Percentiles rank a stretch among this genome's conserved stretches.
phyloP scores from a whole-genome alignment of 306 rosid genomes.

The Prunus campanulata region DNA sequence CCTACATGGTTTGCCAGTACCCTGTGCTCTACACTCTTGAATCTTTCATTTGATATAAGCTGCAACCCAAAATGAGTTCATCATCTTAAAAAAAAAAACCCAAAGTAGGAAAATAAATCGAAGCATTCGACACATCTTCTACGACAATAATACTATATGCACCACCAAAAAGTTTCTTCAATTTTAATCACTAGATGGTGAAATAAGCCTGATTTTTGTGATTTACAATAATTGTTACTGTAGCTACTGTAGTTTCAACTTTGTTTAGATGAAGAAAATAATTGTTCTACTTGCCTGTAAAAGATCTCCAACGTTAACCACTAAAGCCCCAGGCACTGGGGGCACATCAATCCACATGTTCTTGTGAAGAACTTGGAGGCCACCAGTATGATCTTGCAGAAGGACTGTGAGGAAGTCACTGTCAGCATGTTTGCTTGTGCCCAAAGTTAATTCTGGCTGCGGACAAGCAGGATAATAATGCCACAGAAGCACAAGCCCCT shows the following conservation, averaged over 20 bases:
- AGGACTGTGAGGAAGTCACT: slow-evolving; percentile 40
- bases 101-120: not conserved
- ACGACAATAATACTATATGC: too few species aligned
- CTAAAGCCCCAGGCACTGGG: slow-evolving; percentile 2
- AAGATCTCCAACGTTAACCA: too few species aligned
- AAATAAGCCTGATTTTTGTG: too few species aligned
- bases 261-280: too few species aligned
- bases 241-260: too few species aligned
- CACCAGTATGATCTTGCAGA: slow-evolving; percentile 53
- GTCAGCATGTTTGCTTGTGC: slow-evolving; percentile 31
- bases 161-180: too few species aligned
- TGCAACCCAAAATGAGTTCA: not conserved
- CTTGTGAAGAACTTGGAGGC: slow-evolving; percentile 41
- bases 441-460: slow-evolving; percentile 23
- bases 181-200: too few species aligned
- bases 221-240: too few species aligned
- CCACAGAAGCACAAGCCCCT: slow-evolving; percentile 10
- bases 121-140: too few species aligned
- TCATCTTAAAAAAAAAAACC: not conserved
- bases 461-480: slow-evolving; percentile 31
- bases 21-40: slow-evolving; percentile 38
- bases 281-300: too few species aligned
- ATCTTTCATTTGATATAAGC: slow-evolving; percentile 39
- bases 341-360: slow-evolving; percentile 8
- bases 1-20: slow-evolving; percentile 22